These are phyloP conservation scores for Xylaria acuta DNA, from an alignment of 495 filamentous ascomycete species.

Conservation along the genomic window DNA sequence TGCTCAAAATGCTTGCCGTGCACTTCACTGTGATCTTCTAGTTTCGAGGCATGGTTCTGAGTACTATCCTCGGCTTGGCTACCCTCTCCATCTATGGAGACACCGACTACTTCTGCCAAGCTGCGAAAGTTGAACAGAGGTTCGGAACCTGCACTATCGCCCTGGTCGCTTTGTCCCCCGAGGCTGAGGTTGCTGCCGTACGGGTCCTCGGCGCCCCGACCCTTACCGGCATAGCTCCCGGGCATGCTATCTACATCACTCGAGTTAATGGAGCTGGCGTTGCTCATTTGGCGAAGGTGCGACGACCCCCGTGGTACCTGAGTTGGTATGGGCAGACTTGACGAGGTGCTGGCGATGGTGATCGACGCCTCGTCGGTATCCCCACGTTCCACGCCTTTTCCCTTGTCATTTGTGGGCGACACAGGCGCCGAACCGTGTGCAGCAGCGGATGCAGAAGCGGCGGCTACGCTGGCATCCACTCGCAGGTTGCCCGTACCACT, in stretches of 20 bases:
- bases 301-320: slow-evolving; percentile 61
- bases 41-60: slow-evolving; percentile 21
- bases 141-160: slow-evolving; percentile 64
- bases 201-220: slow-evolving; percentile 50
- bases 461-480: slow-evolving; percentile 49
- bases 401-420: slow-evolving; percentile 63
- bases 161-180: slow-evolving; percentile 50
- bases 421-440: slow-evolving; percentile 28
- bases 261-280: slow-evolving; percentile 80
- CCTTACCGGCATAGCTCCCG: slow-evolving; percentile 55
- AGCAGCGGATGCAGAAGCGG: slow-evolving; percentile 29
- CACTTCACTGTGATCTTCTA: slow-evolving; percentile 30
- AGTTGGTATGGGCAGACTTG: slow-evolving; percentile 44
- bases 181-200: slow-evolving; percentile 51
- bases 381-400: slow-evolving; percentile 77
- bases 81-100: slow-evolving; percentile 48
- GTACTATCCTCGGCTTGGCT: slow-evolving; percentile 26
- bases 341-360: slow-evolving; percentile 26
- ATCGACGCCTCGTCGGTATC: slow-evolving; percentile 31
- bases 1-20: slow-evolving; percentile 39
- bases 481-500: slow-evolving; percentile 58
- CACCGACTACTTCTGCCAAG: slow-evolving; percentile 81
- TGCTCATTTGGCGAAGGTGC: slow-evolving; percentile 80
- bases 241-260: slow-evolving; percentile 70
- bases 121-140: slow-evolving; percentile 93